A percentile compares a stretch with the other conserved stretches of the same genome.
Evolutionary conservation across 257 asterid genomes (phyloP).

Genomic region (Scutellaria galericulata): DNA sequence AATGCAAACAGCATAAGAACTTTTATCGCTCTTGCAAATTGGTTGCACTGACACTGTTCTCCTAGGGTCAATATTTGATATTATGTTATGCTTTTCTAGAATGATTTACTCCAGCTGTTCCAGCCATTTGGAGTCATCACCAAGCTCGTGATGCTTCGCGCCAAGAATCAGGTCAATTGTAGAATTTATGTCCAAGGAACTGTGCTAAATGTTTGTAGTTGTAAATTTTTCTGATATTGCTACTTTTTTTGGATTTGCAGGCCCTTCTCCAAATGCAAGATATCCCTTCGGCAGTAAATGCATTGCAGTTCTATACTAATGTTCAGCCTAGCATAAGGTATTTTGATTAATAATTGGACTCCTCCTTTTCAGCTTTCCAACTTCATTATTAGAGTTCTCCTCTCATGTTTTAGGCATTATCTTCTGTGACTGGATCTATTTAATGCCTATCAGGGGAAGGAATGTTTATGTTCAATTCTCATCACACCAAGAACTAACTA

Average conservation of each 20-base stretch:
- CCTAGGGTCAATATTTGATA: constrained; percentile 14
- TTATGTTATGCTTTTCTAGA: constrained; percentile 51
- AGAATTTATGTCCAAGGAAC: constrained; percentile 18
- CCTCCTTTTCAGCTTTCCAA: constrained; percentile 1
- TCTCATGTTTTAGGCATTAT: constrained; percentile 6
- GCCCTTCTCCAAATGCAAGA: constrained; percentile 99
- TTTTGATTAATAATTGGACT: background rate
- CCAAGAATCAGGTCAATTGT: constrained; percentile 85
- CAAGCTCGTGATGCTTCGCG: constrained; percentile 97
- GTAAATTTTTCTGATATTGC: constrained; percentile 29
- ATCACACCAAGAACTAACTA: constrained; percentile 95
- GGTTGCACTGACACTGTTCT: constrained; percentile 1
- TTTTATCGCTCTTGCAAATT: constrained; percentile 1
- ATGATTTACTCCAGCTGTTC: constrained; percentile 94
- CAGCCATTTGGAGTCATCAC: constrained; percentile 95
- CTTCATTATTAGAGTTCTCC: constrained; percentile 27
- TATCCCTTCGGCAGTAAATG: constrained; percentile 83
- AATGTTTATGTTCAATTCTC: constrained; percentile 95
- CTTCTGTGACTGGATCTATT: constrained; percentile 30
- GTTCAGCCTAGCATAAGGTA: constrained; percentile 96
- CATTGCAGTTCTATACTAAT: constrained; percentile 78
- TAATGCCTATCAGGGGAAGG: constrained; percentile 69
- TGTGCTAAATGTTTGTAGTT: constrained; percentile 26
- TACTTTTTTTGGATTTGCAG: constrained; percentile 44
- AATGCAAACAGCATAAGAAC: constrained; percentile 2